Conservation (phyloP, 1,284 basidiomycete species). For the Veloporphyrellus conicus region DNA sequence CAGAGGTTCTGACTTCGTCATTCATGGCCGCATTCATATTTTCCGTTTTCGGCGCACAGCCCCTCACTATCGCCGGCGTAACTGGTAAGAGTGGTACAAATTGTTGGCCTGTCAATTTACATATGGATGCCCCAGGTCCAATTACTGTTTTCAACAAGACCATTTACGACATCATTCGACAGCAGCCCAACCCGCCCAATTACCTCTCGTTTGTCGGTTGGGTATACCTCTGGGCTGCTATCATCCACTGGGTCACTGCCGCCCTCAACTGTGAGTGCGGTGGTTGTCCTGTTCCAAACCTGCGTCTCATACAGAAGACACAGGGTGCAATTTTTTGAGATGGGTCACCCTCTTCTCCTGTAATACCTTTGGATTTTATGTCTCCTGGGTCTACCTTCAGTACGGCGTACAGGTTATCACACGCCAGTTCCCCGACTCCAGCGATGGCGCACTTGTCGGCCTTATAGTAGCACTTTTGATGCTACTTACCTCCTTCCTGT, state of each 20-base stretch:
- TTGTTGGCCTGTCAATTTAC: background rate
- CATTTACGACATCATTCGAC: constrained; percentile 74
- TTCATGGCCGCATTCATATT: constrained; percentile 93
- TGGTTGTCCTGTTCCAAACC: background rate
- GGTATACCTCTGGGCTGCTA: constrained; percentile 92
- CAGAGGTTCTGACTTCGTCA: constrained; percentile 77
- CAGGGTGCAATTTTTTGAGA: constrained; percentile 78
- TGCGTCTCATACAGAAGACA: constrained; percentile 14
- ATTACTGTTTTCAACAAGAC: constrained; percentile 92
- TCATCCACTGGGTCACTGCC: constrained; percentile 87
- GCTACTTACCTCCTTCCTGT: constrained; percentile 69
- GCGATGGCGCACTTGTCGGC: constrained; percentile 61
- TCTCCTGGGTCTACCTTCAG: constrained; percentile 85
- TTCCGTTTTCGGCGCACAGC: constrained; percentile 85
- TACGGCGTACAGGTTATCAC: constrained; percentile 83
- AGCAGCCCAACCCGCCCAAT: constrained; percentile 54
- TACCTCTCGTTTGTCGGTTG: constrained; percentile 89
- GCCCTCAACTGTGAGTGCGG: constrained; percentile 67
- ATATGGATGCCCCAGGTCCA: constrained; percentile 51
- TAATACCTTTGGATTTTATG: constrained; percentile 93
- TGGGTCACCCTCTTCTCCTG: constrained; percentile 91
- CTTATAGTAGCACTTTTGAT: constrained; percentile 78
- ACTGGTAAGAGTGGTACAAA: constrained; percentile 53
- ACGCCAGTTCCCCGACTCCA: constrained; percentile 53
- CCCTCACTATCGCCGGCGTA: constrained; percentile 89